Base-by-base conservation (phyloP, 345 rosid species). In the Eucalyptus cloeziana region DNA sequence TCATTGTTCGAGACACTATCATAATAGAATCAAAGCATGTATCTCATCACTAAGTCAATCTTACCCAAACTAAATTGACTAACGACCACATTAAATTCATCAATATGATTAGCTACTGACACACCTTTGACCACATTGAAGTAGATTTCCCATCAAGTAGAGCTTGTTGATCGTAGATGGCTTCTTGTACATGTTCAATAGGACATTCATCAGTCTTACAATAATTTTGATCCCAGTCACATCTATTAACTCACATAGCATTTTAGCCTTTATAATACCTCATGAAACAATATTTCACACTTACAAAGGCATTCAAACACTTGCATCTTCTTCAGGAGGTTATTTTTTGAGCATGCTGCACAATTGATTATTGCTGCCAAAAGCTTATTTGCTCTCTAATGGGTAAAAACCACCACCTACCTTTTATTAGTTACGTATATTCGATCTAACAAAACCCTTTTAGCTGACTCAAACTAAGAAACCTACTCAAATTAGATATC, bases 111-210 rank as follows among this genome's bases (percentile, higher is more conserved):
- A 40, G 47, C 47, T 37, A 21, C 0, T 22, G 3, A 76, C 27
- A 76, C 47, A 40, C 15, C 14, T 71, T 71, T 0, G 0, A 6
- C 47, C 15, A 37, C 13, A 44, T 76, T 37, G 27, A 76, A 76
- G 12, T 13, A 40, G 27, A 76, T 37, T 21, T 76, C 5, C 27
- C 8, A 6, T 37, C 47, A 76, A 40, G 5, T 21, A 40, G 8
- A 76, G 83, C 30, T 76, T 40, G 25, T 76, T 37, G 83, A 76
- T 37, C 0, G 1, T 5, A 40, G 2, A 6, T 0, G 2, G 8
- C 14, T 76, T 76, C 27, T 40, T 76, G 3, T 37, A 37, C 27
- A 76, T 76, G 27, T 40, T 76, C 0, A 4, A 76, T 2, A 21
- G 7, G 47, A 44, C 25, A 33, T 37, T 71, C 25, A 33, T 71